Percentiles rank a stretch among this genome's conserved stretches.
These are phyloP conservation scores for Halophytophthora batemanensis DNA, from an alignment of 352 stramenopile genomes.

Conservation along the genomic window DNA sequence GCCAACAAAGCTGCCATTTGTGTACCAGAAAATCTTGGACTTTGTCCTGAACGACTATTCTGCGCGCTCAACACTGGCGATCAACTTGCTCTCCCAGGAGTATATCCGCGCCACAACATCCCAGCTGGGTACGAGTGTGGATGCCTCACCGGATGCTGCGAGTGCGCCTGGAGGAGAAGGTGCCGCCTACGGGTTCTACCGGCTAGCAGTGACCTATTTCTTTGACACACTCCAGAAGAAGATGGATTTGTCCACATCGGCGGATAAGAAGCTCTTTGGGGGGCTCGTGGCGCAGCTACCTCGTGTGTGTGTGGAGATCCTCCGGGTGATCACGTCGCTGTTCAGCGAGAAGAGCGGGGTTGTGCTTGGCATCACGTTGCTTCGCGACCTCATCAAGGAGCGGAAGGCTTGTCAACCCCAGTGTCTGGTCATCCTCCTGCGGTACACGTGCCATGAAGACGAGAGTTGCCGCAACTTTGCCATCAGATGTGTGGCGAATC, in stretches of 20 bases:
- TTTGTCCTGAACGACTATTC: conserved; percentile 62
- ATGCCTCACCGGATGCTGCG: neutral
- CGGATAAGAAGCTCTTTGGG: conserved; percentile 72
- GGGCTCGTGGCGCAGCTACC: conserved; percentile 52
- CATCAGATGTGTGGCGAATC: conserved; percentile 77
- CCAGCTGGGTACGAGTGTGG: conserved; percentile 9
- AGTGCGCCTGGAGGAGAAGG: conserved; percentile 1
- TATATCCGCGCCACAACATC: conserved; percentile 48
- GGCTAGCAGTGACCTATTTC: conserved; percentile 47
- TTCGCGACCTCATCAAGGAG: conserved; percentile 71
- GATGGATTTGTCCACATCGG: conserved; percentile 55
- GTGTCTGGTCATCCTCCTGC: conserved; percentile 59
- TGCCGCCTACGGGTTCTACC: conserved; percentile 35
- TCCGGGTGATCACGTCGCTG: conserved; percentile 42
- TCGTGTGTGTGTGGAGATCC: conserved; percentile 53
- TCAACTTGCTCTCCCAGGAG: conserved; percentile 55
- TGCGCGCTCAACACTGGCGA: conserved; percentile 46
- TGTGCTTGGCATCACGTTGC: conserved; percentile 66
- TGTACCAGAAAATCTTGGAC: conserved; percentile 68
- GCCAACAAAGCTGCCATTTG: conserved; percentile 36
- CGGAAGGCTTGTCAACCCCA: conserved; percentile 47
- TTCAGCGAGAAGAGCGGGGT: conserved; percentile 57
- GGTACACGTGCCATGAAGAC: conserved; percentile 66
- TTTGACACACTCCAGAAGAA: conserved; percentile 36
- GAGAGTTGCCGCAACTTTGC: conserved; percentile 63